These are phyloP conservation scores for Neopestalotiopsis sp. DNA, from an alignment of 2,329 filamentous ascomycete genomes.

Conservation along the genomic window DNA sequence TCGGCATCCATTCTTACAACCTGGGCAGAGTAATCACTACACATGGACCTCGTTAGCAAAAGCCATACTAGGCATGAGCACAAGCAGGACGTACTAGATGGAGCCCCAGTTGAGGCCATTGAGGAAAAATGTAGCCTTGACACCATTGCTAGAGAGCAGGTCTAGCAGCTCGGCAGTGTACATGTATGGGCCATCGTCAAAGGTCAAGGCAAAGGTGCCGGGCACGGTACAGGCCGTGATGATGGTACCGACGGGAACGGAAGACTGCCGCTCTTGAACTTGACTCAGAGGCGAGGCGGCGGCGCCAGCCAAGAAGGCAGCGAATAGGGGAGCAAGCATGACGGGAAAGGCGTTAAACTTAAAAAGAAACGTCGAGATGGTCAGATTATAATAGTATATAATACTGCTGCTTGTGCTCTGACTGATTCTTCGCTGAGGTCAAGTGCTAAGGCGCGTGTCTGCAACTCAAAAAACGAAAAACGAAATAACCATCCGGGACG, in stretches of 20 bases:
- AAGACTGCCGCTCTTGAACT: conserved; percentile 16
- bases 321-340: conserved; percentile 13
- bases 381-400: background rate
- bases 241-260: conserved; percentile 19
- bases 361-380: background rate
- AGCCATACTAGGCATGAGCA: background rate
- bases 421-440: background rate
- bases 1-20: conserved; percentile 40
- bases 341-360: conserved; percentile 8
- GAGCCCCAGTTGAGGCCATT: conserved; percentile 51
- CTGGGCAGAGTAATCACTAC: conserved; percentile 28
- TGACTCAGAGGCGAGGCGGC: conserved; percentile 10
- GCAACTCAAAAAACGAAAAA: background rate
- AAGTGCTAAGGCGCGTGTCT: background rate
- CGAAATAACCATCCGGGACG: background rate
- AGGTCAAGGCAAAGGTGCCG: conserved; percentile 31
- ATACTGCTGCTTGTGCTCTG: background rate
- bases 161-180: conserved; percentile 29
- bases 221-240: conserved; percentile 24
- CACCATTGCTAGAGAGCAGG: conserved; percentile 22
- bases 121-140: conserved; percentile 33
- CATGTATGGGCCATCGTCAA: conserved; percentile 33
- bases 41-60: background rate
- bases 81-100: conserved; percentile 31
- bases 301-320: conserved; percentile 13